Base-by-base conservation (phyloP, 495 filamentous ascomycete genomes). In the Articulospora tetracladia region DNA sequence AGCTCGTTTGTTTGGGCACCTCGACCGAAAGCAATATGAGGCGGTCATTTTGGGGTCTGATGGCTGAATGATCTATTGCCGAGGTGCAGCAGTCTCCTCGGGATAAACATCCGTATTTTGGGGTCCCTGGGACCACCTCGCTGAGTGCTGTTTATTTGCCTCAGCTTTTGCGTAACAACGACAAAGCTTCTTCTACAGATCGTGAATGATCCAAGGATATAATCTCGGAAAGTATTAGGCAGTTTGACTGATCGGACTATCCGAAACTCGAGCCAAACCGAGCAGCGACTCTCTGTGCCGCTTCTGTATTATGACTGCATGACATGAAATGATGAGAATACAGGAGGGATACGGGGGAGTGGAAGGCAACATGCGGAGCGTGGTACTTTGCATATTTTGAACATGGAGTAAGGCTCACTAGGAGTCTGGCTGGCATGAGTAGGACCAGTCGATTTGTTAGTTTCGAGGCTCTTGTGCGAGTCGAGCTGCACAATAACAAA, bases 11-110 rank as follows among this genome's bases (percentile, higher is more conserved):
- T 64, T 63, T 49, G 46, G 49, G 6, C 66, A 68, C 28, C 62
- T 70, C 26, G 58, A 62, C 32, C 25, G 27, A 10, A 17, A 17
- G 11, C 53, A 64, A 41, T 70, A 66, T 54, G 63, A 68, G 23
- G 54, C 67, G 25, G 59, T 68, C 3, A 48, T 70, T 13, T 25
- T 70, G 34, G 68, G 65, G 8, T 44, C 8, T 12, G 4, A 3
- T 44, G n/a, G 8, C n/a, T 15, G 39, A 44, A 3, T 7, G 6
- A 34, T 3, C 34, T 25, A 11, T 25, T 46, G 28, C 3, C 19
- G 25, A 19, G 26, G 44, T 48, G 15, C 28, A 34, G 15, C 20
- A 19, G 20, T 8, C 4, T 52, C 22, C 25, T 51, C 22, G 22
- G 46, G 49, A 25, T 12, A 52, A 2, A 26, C 17, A 25, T 27